Evolutionary conservation across 192 early-diverging fungal species (phyloP).

Genomic region (Coemansia sp.): DNA sequence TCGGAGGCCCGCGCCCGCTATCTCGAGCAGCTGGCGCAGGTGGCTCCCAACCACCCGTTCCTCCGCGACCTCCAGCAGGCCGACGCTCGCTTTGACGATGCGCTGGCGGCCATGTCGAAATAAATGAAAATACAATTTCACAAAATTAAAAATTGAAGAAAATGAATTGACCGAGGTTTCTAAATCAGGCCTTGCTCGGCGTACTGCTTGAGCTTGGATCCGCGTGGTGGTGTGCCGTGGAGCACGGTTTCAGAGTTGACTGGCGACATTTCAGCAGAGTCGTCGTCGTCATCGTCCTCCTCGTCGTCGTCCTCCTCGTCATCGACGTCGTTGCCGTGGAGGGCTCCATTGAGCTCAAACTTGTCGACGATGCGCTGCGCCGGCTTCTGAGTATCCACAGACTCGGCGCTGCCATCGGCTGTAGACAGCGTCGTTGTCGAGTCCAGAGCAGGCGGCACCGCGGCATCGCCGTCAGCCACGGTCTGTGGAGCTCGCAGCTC

Average conservation of each 20-base stretch:
- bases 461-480: background rate
- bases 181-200: constrained; percentile 13
- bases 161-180: background rate
- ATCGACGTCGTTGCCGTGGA: constrained; percentile 6
- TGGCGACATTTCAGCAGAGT: background rate
- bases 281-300: constrained; percentile 34
- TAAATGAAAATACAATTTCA: background rate
- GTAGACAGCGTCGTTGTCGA: background rate
- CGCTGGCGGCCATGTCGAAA: background rate
- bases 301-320: constrained; percentile 31
- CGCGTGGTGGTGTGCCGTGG: constrained; percentile 46
- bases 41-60: constrained; percentile 74
- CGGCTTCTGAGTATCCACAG: background rate
- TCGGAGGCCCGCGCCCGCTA: constrained; percentile 63
- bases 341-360: constrained; percentile 17
- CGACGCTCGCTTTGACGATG: background rate
- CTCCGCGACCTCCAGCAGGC: constrained; percentile 64
- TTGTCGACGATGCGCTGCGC: constrained; percentile 25
- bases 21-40: constrained; percentile 69
- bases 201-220: constrained; percentile 31
- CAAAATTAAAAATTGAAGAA: background rate
- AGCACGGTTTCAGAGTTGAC: constrained; percentile 18
- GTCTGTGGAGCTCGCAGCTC: background rate
- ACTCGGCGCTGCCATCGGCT: background rate
- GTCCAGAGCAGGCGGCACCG: background rate